Base-by-base conservation (phyloP, 495 filamentous ascomycete genomes). In the Delitschia confertaspora region DNA sequence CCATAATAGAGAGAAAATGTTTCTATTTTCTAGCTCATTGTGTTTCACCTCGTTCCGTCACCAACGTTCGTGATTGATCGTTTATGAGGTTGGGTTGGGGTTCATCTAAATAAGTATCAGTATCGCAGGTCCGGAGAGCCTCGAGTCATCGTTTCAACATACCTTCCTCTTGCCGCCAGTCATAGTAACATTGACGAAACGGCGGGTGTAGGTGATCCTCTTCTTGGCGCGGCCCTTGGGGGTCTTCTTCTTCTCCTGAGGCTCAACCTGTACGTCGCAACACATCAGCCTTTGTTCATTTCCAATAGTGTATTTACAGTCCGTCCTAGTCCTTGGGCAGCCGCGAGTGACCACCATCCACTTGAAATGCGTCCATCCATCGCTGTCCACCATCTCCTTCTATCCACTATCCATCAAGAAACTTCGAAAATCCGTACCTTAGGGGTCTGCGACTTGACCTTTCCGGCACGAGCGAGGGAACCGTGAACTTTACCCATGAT, bases 161-260 rank as follows among this genome's bases (percentile, higher is more conserved):
- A 93, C 87, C 89, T 96, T 96, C 70, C 91, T 76, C 89, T 99
- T 99, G 69, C 91, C 91, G 69, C 91, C 91, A 46, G 91, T 95
- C 78, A 95, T 75, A 59, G 87, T 93, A 64, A 99, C 88, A 75
- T 96, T 99, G 55, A 99, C 93, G 78, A 99, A 99, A 57, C 91
- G 88, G 66, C 91, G 83, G 57, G 88, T 96, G 76, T 99, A 98
- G 55, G 73, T 76, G 59, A 95, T 80, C 60, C 91, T 80, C 87
- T 98, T 99, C 81, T 89, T 89, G 56, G 91, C 91, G 59, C 91
- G 87, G 65, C 91, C 91, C 79, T 99, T 96, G 65, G 91, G 91
- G 56, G 74, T 75, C 78, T 88, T 88, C 67, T 83, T 76, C 75
- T 91, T 91, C 76, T 91, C 85, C 70, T 87, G 82, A 31, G 79